Evolutionary conservation across 1,284 basidiomycete species (phyloP), one percentile per base, ranked within the genome.

Genomic region (Lignosus rhinocerotis): DNA sequence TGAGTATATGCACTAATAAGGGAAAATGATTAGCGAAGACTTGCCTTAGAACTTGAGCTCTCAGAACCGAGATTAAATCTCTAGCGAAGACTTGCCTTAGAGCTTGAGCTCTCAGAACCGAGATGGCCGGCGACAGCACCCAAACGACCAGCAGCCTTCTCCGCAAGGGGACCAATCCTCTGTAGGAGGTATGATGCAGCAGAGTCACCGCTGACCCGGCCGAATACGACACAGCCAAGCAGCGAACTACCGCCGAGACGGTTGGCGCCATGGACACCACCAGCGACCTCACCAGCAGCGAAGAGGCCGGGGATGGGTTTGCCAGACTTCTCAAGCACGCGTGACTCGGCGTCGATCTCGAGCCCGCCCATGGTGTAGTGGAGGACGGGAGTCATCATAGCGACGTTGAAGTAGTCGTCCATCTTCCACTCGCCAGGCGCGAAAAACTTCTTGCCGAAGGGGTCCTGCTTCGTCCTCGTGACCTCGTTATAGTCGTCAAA

Each of bases 281-380:
- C 96, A 45, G 94, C 96, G 49, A 98, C 88, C 77, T 99, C 96
- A 73, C 96, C 96, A 45, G 92, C 87, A 31, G 96, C 96, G 72
- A 92, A 98, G 45, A 98, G 86, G 72, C 96, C 95, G 21, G 85
- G 77, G 62, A 98, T 90, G 42, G 92, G 87, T 74, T 91, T 91
- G 67, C 87, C 87, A 39, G 80, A 75, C 53, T 78, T 81, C 73
- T 83, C 87, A 65, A 97, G 73, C 33, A 99, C 94, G 53, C 90
- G 89, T 19, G 92, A 89, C 72, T 93, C 87, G 34, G 87, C 72
- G 73, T 96, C 92, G 69, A 98, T 96, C 80, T 98, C 93, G 56
- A 98, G 88, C 73, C 96, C 96, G 69, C 96, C 96, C 96, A 98
- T 98, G 61, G 95, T 97, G 77, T 96, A 97, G 77, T 97, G 95